phyloP scores from a whole-genome alignment of 768 basidiomycete genomes.

The Paxillus involutus region DNA sequence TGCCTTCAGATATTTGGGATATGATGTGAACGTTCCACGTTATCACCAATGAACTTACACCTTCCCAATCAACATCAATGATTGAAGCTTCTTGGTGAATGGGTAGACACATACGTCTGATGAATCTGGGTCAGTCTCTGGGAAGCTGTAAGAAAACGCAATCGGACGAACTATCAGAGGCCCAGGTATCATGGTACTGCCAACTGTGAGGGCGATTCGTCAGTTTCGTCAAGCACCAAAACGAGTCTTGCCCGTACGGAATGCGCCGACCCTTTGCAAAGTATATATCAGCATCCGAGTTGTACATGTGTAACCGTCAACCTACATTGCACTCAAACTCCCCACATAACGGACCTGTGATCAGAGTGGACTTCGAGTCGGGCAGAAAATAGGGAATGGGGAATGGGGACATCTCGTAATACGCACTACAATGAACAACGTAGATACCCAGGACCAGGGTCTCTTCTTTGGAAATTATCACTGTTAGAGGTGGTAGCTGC shows the following conservation, averaged over 20 bases:
- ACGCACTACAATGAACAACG: no score
- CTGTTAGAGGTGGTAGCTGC: no score
- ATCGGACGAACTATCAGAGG: constrained; percentile 3
- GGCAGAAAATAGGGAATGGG: no score
- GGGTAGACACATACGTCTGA: background rate
- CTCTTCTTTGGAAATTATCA: no score
- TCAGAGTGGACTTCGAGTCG: no score
- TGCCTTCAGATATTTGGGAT: constrained; percentile 6
- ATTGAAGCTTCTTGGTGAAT: background rate
- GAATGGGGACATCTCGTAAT: no score
- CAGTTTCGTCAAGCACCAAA: background rate
- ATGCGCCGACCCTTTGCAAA: background rate
- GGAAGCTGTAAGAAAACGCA: no score
- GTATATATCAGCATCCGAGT: background rate
- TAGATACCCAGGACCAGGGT: no score
- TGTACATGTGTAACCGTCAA: background rate
- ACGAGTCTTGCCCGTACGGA: background rate
- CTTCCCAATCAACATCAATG: background rate
- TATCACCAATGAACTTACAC: constrained; percentile 2
- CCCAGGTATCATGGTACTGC: constrained; percentile 4
- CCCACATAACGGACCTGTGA: background rate
- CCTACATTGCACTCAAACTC: background rate
- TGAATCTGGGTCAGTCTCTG: background rate
- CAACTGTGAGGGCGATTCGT: background rate
- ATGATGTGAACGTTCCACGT: no score